phyloP scores from a whole-genome alignment of 495 filamentous ascomycete genomes.

The Xylaria longipes region DNA sequence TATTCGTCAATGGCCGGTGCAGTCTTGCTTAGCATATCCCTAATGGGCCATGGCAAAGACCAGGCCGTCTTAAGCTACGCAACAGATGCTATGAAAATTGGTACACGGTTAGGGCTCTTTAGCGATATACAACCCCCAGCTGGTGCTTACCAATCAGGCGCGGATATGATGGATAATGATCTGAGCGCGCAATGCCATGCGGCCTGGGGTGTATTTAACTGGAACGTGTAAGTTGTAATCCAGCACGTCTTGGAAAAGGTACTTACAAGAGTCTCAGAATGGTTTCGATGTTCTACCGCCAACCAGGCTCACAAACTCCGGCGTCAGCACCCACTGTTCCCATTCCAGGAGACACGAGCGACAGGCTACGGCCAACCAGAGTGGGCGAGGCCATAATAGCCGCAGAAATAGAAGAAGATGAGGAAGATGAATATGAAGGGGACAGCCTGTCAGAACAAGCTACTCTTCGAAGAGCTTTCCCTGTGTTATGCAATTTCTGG shows the following conservation, averaged over 20 bases:
- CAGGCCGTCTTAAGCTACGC: slow-evolving; percentile 30
- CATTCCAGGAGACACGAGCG: slow-evolving; percentile 27
- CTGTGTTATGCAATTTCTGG: slow-evolving; percentile 33
- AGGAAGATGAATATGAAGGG: neutral
- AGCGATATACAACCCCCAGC: neutral
- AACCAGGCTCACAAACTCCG: slow-evolving; percentile 31
- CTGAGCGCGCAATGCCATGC: slow-evolving; percentile 28
- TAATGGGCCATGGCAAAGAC: slow-evolving; percentile 32
- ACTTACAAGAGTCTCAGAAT: slow-evolving; percentile 17
- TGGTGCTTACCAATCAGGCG: neutral
- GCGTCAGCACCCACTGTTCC: slow-evolving; percentile 27
- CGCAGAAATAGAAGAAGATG: neutral
- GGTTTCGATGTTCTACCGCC: slow-evolving; percentile 33
- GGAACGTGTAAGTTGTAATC: slow-evolving; percentile 34
- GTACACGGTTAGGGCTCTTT: slow-evolving; percentile 31
- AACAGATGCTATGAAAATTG: slow-evolving; percentile 31
- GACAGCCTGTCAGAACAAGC: neutral
- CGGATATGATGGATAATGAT: slow-evolving; percentile 18
- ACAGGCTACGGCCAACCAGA: neutral
- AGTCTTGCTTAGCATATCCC: slow-evolving; percentile 30
- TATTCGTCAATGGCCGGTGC: slow-evolving; percentile 34
- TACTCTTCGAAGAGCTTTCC: slow-evolving; percentile 23
- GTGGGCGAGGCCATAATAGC: neutral
- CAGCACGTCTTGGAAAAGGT: neutral
- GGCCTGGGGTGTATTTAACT: slow-evolving; percentile 39